Conservation (phyloP, 371 early-diverging fungal species). For the Chytridium lagenaria region DNA sequence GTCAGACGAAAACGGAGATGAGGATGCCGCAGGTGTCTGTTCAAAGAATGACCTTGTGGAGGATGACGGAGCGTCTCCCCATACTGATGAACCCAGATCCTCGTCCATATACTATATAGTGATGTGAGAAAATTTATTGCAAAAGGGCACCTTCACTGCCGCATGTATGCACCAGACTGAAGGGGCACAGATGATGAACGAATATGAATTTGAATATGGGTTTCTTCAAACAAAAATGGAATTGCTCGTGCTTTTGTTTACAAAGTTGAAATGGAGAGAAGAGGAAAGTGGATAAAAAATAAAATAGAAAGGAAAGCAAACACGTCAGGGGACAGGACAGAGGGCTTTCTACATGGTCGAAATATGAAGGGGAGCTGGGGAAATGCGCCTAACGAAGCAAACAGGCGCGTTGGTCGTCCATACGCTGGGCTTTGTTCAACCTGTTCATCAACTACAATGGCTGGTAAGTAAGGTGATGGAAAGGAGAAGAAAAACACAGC, state of each 20-base stretch:
- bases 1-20: background rate
- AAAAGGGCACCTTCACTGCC: too few relatives aligned
- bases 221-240: too few relatives aligned
- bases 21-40: background rate
- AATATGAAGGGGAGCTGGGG: too few relatives aligned
- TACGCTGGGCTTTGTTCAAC: background rate
- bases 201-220: too few relatives aligned
- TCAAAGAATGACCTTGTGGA: slow-evolving; percentile 12
- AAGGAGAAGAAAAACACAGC: background rate
- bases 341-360: too few relatives aligned
- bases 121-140: background rate
- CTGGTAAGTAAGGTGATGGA: background rate
- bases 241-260: too few relatives aligned
- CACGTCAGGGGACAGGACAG: too few relatives aligned
- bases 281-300: background rate
- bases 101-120: slow-evolving; percentile 4
- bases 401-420: slow-evolving; percentile 10
- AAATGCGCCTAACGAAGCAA: background rate
- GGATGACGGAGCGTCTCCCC: slow-evolving; percentile 10
- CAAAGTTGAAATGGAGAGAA: background rate
- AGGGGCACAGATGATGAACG: too few relatives aligned
- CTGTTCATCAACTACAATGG: background rate
- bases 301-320: background rate
- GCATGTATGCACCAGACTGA: too few relatives aligned
- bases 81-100: slow-evolving; percentile 16